A percentile compares a stretch with the other conserved stretches of the same genome.
Evolutionary conservation across 2,329 filamentous ascomycete species (phyloP).

Genomic region (Clarireedia monteithiana): DNA sequence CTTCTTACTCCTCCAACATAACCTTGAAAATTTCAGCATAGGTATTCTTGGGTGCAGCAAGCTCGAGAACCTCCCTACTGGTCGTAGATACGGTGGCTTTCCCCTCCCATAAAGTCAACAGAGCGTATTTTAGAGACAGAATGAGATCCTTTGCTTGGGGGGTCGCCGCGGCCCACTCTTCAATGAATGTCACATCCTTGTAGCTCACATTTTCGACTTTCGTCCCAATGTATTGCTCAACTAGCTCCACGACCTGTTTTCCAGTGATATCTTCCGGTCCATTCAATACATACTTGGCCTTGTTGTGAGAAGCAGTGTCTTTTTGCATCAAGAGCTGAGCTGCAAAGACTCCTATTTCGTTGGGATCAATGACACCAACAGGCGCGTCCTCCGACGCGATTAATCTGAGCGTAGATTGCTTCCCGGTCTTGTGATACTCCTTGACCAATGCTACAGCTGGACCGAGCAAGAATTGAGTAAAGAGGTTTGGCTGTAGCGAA

Average conservation of each 20-base stretch:
- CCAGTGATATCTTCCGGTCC: slow-evolving; percentile 35
- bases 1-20: too few species aligned
- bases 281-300: slow-evolving; percentile 33
- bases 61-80: slow-evolving; percentile 3
- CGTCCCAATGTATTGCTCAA: slow-evolving; percentile 30
- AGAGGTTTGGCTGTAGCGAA: slow-evolving; percentile 34
- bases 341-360: slow-evolving; percentile 31
- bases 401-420: slow-evolving; percentile 26
- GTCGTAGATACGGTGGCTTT: slow-evolving; percentile 1
- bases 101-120: background rate
- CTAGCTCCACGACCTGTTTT: slow-evolving; percentile 28
- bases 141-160: background rate
- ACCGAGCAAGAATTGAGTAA: slow-evolving; percentile 21
- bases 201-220: slow-evolving; percentile 27
- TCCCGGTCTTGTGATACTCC: slow-evolving; percentile 29
- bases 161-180: background rate
- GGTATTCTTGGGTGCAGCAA: background rate
- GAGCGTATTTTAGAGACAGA: background rate
- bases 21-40: background rate
- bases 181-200: slow-evolving; percentile 24
- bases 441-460: slow-evolving; percentile 29
- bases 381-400: slow-evolving; percentile 26
- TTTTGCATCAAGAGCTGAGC: slow-evolving; percentile 30
- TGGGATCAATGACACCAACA: slow-evolving; percentile 27
- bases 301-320: slow-evolving; percentile 26